Base-by-base conservation (phyloP, 805 yeast species). In the Kazachstania kunashirensis region DNA sequence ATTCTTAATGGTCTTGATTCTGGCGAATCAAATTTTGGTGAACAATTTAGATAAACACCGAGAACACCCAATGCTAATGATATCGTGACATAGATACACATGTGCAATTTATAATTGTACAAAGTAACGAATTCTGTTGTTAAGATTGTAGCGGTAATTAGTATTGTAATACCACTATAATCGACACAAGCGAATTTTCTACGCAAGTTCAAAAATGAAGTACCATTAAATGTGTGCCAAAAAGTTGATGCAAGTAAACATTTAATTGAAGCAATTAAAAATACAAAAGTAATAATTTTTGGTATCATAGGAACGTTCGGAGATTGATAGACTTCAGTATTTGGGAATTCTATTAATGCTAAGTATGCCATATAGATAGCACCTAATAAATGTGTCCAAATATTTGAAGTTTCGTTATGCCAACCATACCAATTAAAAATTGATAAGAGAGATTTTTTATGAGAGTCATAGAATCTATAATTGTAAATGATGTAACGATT, bases 171-270 rank as follows among this genome's bases (percentile, higher is more conserved):
- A 2, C 98, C 98, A 6, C 94, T 80, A 59, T 89, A 89, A 63
- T 89, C 98, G 29, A 88, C 76, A 58, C 98, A 92, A 0, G 96
- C 96, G 61, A 83, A 84, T 36, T 75, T 72, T 45, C 77, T 69
- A 55, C 95, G 71, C 44, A 76, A 56, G 15, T 65, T 50, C 31
- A 81, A 58, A 34, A 70, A 70, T 13, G 89, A 75, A 45, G 85
- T 82, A 43, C 85, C 78, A 41, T 81, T 75, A 60, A 85, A 88
- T 3, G 96, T 83, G 60, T 89, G 98, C 96, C 96, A 89, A 29
- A 79, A 62, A 2, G 79, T 75, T 1, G 96, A 85, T 30, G 89
- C 80, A 6, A 75, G 40, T 40, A 89, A 65, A 57, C 97, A 92
- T 46, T 77, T 74, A 44, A 83, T 53, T 12, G 92, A 80, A 2